Evolutionary conservation across 257 asterid species (phyloP).

Genomic region (Ehretia macrophylla): DNA sequence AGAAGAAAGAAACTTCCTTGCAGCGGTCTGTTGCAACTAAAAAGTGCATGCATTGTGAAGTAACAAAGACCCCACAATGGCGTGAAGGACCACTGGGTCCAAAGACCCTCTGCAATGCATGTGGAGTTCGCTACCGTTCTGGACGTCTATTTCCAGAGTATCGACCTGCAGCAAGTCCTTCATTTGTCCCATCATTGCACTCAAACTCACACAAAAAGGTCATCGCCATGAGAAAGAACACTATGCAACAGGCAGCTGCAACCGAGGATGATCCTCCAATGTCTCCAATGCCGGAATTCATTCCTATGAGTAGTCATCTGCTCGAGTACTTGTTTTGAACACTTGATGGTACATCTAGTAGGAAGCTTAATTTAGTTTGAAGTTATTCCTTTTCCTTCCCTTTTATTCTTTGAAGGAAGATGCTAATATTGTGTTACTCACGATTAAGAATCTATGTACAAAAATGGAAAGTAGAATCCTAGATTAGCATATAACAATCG

Average conservation of each 20-base stretch:
- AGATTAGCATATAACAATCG: too few species aligned
- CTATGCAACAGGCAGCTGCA: constrained; percentile 7
- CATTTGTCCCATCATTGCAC: constrained; percentile 66
- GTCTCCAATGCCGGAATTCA: constrained; percentile 43
- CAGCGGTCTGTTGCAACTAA: constrained; percentile 16
- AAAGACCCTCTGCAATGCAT: constrained; percentile 83
- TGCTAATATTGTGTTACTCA: not conserved
- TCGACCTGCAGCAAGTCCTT: constrained; percentile 85
- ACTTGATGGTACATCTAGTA: constrained; percentile 18
- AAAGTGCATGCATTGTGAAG: constrained; percentile 71
- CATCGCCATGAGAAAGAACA: constrained; percentile 25
- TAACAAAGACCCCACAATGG: constrained; percentile 84
- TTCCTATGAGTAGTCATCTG: constrained; percentile 39
- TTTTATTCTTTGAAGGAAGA: not conserved
- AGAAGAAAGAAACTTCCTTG: constrained; percentile 7
- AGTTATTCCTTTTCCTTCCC: constrained; percentile 3
- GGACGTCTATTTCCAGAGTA: constrained; percentile 77
- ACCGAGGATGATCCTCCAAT: constrained; percentile 15
- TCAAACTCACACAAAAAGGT: constrained; percentile 34
- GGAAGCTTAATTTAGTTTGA: constrained; percentile 23
- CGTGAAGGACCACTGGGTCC: constrained; percentile 89
- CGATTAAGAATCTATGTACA: constrained; percentile 22
- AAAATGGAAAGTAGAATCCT: not conserved
- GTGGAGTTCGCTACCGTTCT: constrained; percentile 80
- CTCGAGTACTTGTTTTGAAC: constrained; percentile 42